Evolutionary conservation across 108 stramenopile species (phyloP), one percentile per base, ranked within the genome.

Genomic region (Cyclotella kingstonii): DNA sequence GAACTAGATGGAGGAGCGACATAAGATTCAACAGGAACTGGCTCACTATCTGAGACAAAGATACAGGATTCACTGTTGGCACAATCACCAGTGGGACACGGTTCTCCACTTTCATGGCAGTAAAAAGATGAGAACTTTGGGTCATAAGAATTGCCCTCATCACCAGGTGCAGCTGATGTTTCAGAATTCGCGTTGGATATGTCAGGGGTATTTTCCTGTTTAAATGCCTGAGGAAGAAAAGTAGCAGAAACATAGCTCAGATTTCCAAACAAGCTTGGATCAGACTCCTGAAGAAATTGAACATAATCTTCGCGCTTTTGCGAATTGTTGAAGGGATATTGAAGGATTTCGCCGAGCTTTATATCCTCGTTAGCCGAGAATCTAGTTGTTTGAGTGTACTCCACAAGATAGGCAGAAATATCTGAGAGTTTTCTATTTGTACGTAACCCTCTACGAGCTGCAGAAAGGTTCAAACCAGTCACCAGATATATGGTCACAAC

Each of bases 321-420:
- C 12, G 57, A 21, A 29, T 31, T 60, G 30, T 31, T 43, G 58
- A 73, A 73, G 33, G 72, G 72, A 54, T 66, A 47, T 19, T 59
- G 63, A 38, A 73, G 44, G 0, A 73, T 58, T 19, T 65, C 51
- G 12, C 30, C 57, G 5, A 65, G 25, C 10, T 36, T 38, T 19
- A 73, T 45, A n/a, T 27, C 50, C 12, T 45, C 21, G 12, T 40
- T 44, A 15, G 70, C 35, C 19, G 29, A 21, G 54, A 38, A 65
- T 19, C 58, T 45, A 2, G 49, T 66, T 12, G 57, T 73, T 40
- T 73, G 72, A 1, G 57, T 50, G 57, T 65, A 73, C 7, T 64
- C 64, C 18, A 73, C 19, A 18, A 73, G 59, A 50, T 59, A 66
- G 30, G 72, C 57, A 19, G 45, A 6, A 4, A 17, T 19, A 5